Percentiles rank a stretch among this genome's conserved stretches.
These are phyloP conservation scores for Solanum pimpinellifolium DNA, from an alignment of 257 asterid genomes.

Conservation along the genomic window DNA sequence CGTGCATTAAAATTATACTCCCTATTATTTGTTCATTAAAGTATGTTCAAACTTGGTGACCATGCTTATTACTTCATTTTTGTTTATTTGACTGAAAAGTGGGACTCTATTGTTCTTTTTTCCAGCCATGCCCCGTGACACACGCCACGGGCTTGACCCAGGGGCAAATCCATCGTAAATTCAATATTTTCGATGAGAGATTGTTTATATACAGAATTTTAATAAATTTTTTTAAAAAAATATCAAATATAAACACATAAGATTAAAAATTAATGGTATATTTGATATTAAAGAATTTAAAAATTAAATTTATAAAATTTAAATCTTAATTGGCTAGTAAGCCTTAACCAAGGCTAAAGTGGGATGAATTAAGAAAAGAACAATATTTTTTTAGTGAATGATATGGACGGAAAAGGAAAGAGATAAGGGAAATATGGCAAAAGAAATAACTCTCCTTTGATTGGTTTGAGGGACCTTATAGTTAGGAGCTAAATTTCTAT, in stretches of 20 bases:
- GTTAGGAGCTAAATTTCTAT: no score
- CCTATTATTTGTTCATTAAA: background rate
- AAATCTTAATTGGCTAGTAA: background rate
- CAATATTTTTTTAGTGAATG: background rate
- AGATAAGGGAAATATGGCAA: background rate
- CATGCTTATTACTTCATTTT: background rate
- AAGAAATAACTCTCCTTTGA: background rate
- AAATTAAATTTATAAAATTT: no score
- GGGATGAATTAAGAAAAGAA: background rate
- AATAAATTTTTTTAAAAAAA: no score
- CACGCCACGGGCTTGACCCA: background rate
- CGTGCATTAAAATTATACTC: background rate
- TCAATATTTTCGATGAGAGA: background rate
- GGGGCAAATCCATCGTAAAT: background rate
- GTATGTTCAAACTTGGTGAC: background rate
- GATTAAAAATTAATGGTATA: no score
- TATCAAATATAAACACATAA: background rate
- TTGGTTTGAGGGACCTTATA: background rate
- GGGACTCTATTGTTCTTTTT: background rate
- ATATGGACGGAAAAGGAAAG: background rate
- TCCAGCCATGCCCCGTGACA: background rate
- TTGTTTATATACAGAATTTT: no score
- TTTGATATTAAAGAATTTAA: no score
- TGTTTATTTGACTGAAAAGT: background rate
- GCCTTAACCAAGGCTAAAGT: background rate